Conservation (phyloP, 257 asterid genomes). For the Gentiana macrophylla region DNA sequence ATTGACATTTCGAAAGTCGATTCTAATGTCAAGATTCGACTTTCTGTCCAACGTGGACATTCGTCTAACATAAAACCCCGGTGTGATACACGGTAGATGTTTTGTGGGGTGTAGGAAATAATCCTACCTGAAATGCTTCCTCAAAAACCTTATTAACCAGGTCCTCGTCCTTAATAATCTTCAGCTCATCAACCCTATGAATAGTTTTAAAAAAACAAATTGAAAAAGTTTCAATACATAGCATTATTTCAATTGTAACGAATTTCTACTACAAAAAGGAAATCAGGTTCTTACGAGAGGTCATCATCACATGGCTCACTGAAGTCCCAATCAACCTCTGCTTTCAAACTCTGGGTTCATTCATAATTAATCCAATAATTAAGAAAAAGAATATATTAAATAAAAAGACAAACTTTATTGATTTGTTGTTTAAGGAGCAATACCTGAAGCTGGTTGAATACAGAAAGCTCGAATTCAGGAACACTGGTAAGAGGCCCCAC, state of each 20-base stretch:
- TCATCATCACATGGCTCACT: constrained; percentile 39
- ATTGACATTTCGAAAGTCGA: not conserved
- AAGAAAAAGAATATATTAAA: not conserved
- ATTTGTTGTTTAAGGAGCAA: too few species aligned
- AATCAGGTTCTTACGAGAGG: constrained; percentile 38
- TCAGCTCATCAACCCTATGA: constrained; percentile 74
- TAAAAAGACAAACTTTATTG: not conserved
- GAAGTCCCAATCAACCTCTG: constrained; percentile 33
- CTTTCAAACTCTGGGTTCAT: constrained; percentile 46
- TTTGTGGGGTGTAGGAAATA: not conserved
- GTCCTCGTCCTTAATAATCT: constrained; percentile 67
- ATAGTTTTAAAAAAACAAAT: not conserved
- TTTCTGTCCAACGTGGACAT: too few species aligned
- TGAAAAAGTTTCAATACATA: constrained; percentile 1
- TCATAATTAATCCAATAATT: not conserved
- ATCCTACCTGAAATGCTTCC: constrained; percentile 69
- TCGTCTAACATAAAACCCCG: too few species aligned
- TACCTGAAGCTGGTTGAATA: constrained; percentile 58
- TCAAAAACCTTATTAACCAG: constrained; percentile 63
- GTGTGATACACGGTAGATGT: too few species aligned
- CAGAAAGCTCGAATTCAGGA: constrained; percentile 45
- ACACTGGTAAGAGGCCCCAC: constrained; percentile 52
- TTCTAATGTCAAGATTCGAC: too few species aligned
- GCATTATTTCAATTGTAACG: not conserved
- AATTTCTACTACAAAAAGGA: not conserved